Evolutionary conservation across 192 early-diverging fungal species (phyloP), one percentile per base, ranked within the genome.

Genomic region (Dissophora ornata): DNA sequence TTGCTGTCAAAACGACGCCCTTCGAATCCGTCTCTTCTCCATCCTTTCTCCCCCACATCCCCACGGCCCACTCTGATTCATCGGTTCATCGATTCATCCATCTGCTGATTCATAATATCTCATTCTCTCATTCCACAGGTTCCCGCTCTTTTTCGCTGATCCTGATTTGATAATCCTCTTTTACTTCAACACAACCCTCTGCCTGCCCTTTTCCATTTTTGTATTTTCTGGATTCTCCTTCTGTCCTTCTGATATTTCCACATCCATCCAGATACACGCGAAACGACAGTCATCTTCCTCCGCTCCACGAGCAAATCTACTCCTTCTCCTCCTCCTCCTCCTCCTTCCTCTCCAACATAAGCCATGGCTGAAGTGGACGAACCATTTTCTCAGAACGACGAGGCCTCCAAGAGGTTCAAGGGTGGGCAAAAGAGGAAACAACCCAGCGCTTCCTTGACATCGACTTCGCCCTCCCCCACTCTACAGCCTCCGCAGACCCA

Each of bases 311-410:
- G 19, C 26, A 9, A 10, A 16, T 33, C 38, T 25, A 4, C 19
- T 28, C 62, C 16, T 32, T 41, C 38, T 1, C 38, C 48, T 16
- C 36, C 25, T 16, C 54, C 18, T 34, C 16, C 42, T 46, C 15
- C 42, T 3, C 28, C 16, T 55, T 26, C 22, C 32, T 21, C n/a
- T n/a, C n/a, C n/a, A n/a, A n/a, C n/a, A n/a, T n/a, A n/a, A n/a
- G 16, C 25, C 30, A 71, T 71, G 69, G 69, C 69, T n/a, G 44
- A 61, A 26, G 12, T 57, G 2, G 69, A 71, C n/a, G 69, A 71
- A 30, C 41, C 52, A 8, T 70, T 70, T 24, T 12, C 50, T 25
- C 68, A 70, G 45, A 70, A 70, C 45, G 57, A 60, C 10, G 59
- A 62, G 42, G 28, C 41, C 12, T 58, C 68, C 46, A 70, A 70